phyloP scores from a whole-genome alignment of 345 rosid genomes.

The Arabidopsis arenosa region DNA sequence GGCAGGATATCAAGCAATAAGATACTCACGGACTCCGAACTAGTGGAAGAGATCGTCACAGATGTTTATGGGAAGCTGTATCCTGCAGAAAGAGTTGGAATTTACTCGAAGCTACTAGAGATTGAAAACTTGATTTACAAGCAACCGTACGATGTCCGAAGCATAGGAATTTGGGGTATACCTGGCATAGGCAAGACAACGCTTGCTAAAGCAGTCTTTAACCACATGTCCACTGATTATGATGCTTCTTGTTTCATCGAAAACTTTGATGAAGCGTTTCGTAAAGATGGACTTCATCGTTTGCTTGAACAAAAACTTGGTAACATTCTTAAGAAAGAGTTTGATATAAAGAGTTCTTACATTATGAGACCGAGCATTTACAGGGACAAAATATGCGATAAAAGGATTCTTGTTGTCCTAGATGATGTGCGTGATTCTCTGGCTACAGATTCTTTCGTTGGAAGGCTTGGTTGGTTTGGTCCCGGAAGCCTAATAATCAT shows the following conservation, averaged over 20 bases:
- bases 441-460: constrained; percentile 5
- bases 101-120: constrained; percentile 1
- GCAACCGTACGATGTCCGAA: constrained; percentile 15
- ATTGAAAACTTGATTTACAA: background rate
- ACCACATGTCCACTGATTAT: constrained; percentile 1
- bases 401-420: constrained; percentile 4
- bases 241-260: constrained; percentile 25
- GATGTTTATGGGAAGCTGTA: background rate
- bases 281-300: background rate
- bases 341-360: background rate
- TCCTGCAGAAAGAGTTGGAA: background rate
- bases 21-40: constrained; percentile 5
- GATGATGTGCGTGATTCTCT: constrained; percentile 2
- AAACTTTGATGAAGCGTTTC: background rate
- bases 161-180: constrained; percentile 33
- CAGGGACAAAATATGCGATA: background rate
- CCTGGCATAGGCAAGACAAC: constrained; percentile 34
- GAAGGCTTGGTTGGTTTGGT: constrained; percentile 20
- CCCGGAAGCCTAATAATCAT: constrained; percentile 26
- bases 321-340: background rate
- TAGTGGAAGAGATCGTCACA: constrained; percentile 8
- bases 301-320: background rate
- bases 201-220: constrained; percentile 21
- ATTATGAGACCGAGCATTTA: background rate
- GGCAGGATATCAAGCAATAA: background rate